These are phyloP conservation scores for Suhomyces panamericanus DNA, from an alignment of 1,139 yeast species.

Conservation along the genomic window DNA sequence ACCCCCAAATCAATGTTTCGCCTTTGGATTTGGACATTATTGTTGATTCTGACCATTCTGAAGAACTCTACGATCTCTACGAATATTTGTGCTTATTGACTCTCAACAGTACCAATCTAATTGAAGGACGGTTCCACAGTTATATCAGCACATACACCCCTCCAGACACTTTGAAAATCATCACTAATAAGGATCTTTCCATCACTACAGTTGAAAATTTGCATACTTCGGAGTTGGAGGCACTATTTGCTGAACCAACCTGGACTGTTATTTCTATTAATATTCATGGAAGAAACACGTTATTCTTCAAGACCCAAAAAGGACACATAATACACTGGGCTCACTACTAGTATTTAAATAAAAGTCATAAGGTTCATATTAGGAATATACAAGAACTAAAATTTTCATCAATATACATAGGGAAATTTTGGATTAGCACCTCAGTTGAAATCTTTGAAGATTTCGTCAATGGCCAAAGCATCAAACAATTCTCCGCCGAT, in stretches of 20 bases:
- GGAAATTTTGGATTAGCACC: neutral
- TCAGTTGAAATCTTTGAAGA: constrained; percentile 12
- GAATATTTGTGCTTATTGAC: constrained; percentile 23
- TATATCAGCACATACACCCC: constrained; percentile 18
- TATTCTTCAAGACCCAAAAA: constrained; percentile 5
- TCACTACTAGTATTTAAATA: neutral
- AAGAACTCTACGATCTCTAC: constrained; percentile 15
- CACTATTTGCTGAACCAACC: neutral
- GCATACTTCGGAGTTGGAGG: neutral
- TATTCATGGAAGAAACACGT: neutral
- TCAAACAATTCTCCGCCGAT: constrained; percentile 10
- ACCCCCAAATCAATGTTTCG: constrained; percentile 4
- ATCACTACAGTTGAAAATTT: neutral
- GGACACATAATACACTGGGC: constrained; percentile 1
- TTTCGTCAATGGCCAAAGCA: constrained; percentile 13
- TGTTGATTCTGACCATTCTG: neutral
- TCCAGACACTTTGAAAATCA: neutral
- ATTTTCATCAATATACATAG: constrained; percentile 1
- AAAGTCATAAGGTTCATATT: constrained; percentile 4
- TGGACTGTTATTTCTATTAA: constrained; percentile 1
- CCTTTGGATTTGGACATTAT: neutral
- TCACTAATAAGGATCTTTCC: neutral
- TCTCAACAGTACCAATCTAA: constrained; percentile 19
- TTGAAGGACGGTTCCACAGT: constrained; percentile 12
- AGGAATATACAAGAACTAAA: constrained; percentile 8